Evolutionary conservation across 164 flowering plant genomes (phyloP), one percentile per base, ranked within the genome.

Genomic region (Buxus sempervirens): DNA sequence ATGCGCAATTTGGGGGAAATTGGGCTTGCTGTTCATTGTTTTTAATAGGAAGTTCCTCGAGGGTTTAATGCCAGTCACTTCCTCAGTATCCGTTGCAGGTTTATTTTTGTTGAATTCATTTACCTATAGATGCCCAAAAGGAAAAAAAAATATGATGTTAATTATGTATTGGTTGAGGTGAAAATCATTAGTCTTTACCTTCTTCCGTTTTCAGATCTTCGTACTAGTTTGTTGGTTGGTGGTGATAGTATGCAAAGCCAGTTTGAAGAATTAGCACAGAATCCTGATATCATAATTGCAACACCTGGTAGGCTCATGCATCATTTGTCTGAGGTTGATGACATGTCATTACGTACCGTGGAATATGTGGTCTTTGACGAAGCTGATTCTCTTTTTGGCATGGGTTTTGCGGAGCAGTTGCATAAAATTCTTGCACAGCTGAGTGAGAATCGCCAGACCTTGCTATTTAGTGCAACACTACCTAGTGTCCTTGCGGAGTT

Each of bases 261-360:
- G 71, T 95, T 95, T 76, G 99, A 92, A 78, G 99, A 95, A 64
- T 76, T 95, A 65, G 88, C 98, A 1, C 91, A 87, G 71, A 89
- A 75, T 66, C 99, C 99, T 36, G 99, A 95, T 77, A 80, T 88
- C 60, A 89, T 95, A n/a, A 95, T 95, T 76, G 99, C 99, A 20
- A 95, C 99, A 62, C 99, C 98, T 54, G 99, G 98, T 64, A 87
- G 99, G 61, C 97, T 95, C 28, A 89, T 95, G 97, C 99, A 95
- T 72, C 99, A 87, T 82, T 80, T 95, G 80, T 71, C 86, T 58
- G 99, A 95, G 83, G 82, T 95, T 57, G 98, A 95, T n/a, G 97
- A 88, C 66, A 88, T 95, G 98, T 83, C 98, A 4, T 80, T 95
- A 72, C 83, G 89, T 6, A 80, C 87, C 1, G 96, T 92, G 72